These are phyloP conservation scores for Nakaseomyces bracarensis DNA, from an alignment of 1,139 yeast species.

Conservation along the genomic window DNA sequence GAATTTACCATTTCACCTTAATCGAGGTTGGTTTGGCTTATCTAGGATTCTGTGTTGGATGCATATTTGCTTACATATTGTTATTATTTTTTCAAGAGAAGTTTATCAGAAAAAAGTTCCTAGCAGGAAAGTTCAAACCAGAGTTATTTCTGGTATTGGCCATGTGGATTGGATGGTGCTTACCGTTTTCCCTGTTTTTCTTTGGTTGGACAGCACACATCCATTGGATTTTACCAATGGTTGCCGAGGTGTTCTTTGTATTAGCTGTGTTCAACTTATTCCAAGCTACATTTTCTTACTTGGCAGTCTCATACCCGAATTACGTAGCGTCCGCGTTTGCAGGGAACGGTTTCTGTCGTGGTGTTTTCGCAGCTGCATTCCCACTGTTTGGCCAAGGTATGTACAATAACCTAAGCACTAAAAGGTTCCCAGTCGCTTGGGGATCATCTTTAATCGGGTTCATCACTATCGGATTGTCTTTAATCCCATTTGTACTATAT, in stretches of 20 bases:
- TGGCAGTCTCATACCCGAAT: slow-evolving; percentile 33
- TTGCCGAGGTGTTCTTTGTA: slow-evolving; percentile 39
- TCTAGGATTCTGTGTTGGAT: slow-evolving; percentile 23
- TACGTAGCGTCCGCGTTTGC: slow-evolving; percentile 54
- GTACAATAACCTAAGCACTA: slow-evolving; percentile 40
- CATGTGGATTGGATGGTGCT: slow-evolving; percentile 15
- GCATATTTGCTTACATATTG: slow-evolving; percentile 15
- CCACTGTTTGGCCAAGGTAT: slow-evolving; percentile 52
- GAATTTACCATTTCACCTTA: slow-evolving; percentile 39
- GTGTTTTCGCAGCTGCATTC: slow-evolving; percentile 41
- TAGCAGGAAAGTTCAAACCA: slow-evolving; percentile 15
- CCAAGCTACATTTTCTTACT: slow-evolving; percentile 34
- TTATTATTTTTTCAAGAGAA: slow-evolving; percentile 13
- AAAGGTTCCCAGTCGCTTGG: slow-evolving; percentile 49
- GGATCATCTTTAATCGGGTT: slow-evolving; percentile 45
- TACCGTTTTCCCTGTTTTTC: slow-evolving; percentile 18
- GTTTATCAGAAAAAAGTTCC: slow-evolving; percentile 13
- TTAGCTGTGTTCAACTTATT: slow-evolving; percentile 37
- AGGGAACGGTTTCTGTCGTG: slow-evolving; percentile 45
- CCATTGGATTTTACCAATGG: slow-evolving; percentile 41
- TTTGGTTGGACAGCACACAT: slow-evolving; percentile 41
- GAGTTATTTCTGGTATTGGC: slow-evolving; percentile 15
- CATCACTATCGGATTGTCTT: slow-evolving; percentile 37
- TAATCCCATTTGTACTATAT: slow-evolving; percentile 42
- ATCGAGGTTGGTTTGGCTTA: slow-evolving; percentile 20